Evolutionary conservation across 768 basidiomycete species (phyloP).

Genomic region (Psilocybe subaeruginosa): DNA sequence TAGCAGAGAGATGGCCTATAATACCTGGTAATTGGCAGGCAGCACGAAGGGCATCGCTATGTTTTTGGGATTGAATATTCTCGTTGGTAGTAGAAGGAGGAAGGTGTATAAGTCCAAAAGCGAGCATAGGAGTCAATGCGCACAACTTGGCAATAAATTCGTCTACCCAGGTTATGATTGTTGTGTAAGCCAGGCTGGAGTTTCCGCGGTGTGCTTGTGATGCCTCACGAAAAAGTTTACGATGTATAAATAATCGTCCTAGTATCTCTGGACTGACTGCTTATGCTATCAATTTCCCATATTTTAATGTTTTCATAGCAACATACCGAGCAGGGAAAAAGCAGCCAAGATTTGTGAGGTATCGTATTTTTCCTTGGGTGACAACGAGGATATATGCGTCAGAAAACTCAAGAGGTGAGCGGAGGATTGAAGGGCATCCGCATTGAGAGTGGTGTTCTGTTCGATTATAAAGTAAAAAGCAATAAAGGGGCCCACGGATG

Average conservation of each 20-base stretch:
- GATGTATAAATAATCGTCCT: constrained; percentile 52
- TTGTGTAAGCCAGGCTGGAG: constrained; percentile 9
- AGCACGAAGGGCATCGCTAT: constrained; percentile 57
- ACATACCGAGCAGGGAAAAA: not conserved
- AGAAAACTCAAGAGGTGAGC: not conserved
- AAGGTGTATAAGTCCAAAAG: constrained; percentile 2
- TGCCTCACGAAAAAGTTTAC: constrained; percentile 49
- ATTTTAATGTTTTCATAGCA: not conserved
- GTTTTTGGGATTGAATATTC: constrained; percentile 41
- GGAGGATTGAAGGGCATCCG: not conserved
- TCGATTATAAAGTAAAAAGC: constrained; percentile 6
- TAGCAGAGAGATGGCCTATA: not conserved
- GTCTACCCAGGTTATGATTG: constrained; percentile 70
- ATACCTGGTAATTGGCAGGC: constrained; percentile 73
- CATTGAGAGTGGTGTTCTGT: not conserved
- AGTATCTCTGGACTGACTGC: constrained; percentile 16
- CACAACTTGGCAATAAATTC: constrained; percentile 57
- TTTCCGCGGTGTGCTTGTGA: constrained; percentile 27
- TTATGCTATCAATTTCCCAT: not conserved
- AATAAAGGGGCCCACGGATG: not conserved
- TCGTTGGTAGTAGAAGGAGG: constrained; percentile 14
- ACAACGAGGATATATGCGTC: not conserved
- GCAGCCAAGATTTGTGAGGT: not conserved
- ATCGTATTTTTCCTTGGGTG: not conserved
- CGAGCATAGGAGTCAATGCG: constrained; percentile 29